Base-by-base conservation (phyloP, 2,329 filamentous ascomycete genomes). In the Colletotrichum tanaceti region DNA sequence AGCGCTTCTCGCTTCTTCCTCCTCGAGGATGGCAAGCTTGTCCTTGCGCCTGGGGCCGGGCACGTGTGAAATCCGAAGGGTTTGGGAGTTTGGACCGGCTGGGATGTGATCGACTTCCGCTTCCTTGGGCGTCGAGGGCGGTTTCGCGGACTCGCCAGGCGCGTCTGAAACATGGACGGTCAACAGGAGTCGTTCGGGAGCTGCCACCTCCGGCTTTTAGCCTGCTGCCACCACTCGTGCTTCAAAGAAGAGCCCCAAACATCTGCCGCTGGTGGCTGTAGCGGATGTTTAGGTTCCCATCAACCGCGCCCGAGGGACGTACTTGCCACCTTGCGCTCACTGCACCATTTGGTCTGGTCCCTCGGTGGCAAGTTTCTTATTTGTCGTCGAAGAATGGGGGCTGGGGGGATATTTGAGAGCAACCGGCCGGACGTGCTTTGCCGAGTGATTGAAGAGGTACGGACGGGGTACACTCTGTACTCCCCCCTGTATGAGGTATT, bases 191-290 rank as follows among this genome's bases (percentile, higher is more conserved):
- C 67, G 59, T 72, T 73, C 75, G 77, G 77, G 72, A 76, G 58
- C 72, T 70, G 74, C 71, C 75, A 75, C 62, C 75, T 78, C 77
- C 76, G 77, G 71, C 68, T 72, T 62, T 68, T 68, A 70, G 67
- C 53, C 63, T 68, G 64, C 64, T 65, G 59, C 60, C 54, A 52
- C 46, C 58, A 62, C 49, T 53, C 58, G 63, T 70, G 64, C 64
- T 49, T 62, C 58, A 44, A 63, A 62, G 44, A 55, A 60, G 32
- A 63, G 64, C 64, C 52, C 63, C 64, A 59, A 58, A 58, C 63
- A 67, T 69, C 22, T 35, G 39, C 28, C 44, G 50, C 22, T 38
- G 50, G 35, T 62, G 59, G 22, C 38, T 52, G 64, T 35, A 10
- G 58, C 60, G 53, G 28, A 24, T 63, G 59, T 58, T 68, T 68